Percentiles rank a stretch among this genome's conserved stretches.
Conservation (phyloP, 1,139 yeast species). For the Cylindricascospora bacillispora region DNA sequence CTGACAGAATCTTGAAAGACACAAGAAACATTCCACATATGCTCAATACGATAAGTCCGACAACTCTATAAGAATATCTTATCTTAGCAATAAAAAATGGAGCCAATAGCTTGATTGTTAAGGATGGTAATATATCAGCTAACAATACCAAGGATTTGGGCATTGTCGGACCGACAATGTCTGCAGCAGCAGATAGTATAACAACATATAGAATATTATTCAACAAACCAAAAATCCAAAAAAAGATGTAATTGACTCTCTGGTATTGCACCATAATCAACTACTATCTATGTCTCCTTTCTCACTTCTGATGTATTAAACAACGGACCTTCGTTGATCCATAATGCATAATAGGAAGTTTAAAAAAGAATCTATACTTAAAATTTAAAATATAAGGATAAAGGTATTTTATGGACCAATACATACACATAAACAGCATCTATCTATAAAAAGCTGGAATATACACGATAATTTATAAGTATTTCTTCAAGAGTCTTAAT, state of each 20-base stretch:
- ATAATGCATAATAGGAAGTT: too few species aligned
- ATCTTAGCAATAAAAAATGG: constrained; percentile 68
- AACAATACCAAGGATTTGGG: constrained; percentile 81
- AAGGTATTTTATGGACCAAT: too few species aligned
- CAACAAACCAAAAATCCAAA: constrained; percentile 75
- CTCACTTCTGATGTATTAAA: too few species aligned
- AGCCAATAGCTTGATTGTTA: constrained; percentile 53
- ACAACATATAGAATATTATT: constrained; percentile 88
- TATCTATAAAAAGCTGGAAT: too few species aligned
- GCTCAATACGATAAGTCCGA: constrained; percentile 45
- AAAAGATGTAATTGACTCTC: constrained; percentile 35
- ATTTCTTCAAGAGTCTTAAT: constrained; percentile 56
- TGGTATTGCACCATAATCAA: constrained; percentile 2
- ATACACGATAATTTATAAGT: constrained; percentile 33
- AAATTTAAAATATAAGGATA: too few species aligned
- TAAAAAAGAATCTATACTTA: too few species aligned
- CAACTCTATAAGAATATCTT: constrained; percentile 46
- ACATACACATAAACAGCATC: too few species aligned
- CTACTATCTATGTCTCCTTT: too few species aligned
- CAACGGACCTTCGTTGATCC: too few species aligned
- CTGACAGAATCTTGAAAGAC: constrained; percentile 30
- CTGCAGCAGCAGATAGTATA: constrained; percentile 83
- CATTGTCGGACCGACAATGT: constrained; percentile 66
- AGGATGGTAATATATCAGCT: constrained; percentile 81
- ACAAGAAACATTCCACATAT: constrained; percentile 66